A percentile compares a stretch with the other conserved stretches of the same genome.
Conservation (phyloP, 1,139 yeast species). For the Hyphopichia fennica region DNA sequence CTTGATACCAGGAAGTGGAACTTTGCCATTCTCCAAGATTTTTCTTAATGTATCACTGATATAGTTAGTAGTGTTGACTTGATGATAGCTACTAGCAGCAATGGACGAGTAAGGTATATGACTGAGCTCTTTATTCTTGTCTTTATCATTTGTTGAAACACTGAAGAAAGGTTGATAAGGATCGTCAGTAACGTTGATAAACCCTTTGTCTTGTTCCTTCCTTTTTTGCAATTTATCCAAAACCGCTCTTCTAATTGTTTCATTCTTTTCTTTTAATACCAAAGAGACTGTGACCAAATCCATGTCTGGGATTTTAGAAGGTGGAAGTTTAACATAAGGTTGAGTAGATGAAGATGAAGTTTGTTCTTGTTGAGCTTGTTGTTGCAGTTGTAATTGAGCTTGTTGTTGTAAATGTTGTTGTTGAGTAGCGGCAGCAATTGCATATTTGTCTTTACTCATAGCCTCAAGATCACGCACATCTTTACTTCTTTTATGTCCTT, state of each 20-base stretch:
- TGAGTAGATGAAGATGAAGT: constrained; percentile 48
- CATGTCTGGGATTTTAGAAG: constrained; percentile 91
- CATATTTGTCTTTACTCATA: constrained; percentile 1
- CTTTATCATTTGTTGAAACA: constrained; percentile 54
- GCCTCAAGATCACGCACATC: constrained; percentile 1
- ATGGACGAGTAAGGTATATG: constrained; percentile 83
- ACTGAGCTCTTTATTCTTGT: constrained; percentile 50
- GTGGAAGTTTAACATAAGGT: constrained; percentile 83
- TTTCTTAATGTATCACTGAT: constrained; percentile 43
- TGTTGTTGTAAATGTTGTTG: constrained; percentile 18
- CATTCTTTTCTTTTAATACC: constrained; percentile 73
- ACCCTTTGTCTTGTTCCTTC: constrained; percentile 67
- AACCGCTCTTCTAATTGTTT: constrained; percentile 76
- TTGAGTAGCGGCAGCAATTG: constrained; percentile 12
- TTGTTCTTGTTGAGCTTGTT: constrained; percentile 21
- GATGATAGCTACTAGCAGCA: constrained; percentile 68
- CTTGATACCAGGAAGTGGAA: constrained; percentile 43
- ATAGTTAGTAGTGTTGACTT: constrained; percentile 62
- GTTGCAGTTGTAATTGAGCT: constrained; percentile 14
- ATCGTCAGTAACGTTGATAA: constrained; percentile 85
- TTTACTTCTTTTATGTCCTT: constrained; percentile 1
- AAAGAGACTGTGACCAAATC: constrained; percentile 81
- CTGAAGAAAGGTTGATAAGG: constrained; percentile 87
- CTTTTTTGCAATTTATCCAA: constrained; percentile 78
- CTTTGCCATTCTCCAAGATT: constrained; percentile 39